These are phyloP conservation scores for Geotrichum fermentans DNA, from an alignment of 1,139 yeast species.

Conservation along the genomic window DNA sequence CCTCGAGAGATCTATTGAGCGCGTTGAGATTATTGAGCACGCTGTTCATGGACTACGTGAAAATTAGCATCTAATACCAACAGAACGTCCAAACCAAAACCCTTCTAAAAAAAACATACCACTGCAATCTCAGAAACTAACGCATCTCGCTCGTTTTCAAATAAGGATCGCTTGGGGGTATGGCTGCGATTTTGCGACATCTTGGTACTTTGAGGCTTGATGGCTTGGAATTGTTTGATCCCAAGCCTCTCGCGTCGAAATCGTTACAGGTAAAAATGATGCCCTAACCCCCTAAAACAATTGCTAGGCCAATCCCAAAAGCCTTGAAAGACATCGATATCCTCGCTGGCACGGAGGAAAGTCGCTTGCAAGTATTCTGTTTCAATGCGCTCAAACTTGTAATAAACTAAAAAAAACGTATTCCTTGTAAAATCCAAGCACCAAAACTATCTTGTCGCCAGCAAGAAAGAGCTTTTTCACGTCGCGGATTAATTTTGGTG, in stretches of 20 bases:
- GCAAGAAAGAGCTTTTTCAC: no score
- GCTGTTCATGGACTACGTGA: conserved; percentile 43
- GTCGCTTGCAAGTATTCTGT: no score
- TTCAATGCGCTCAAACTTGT: no score
- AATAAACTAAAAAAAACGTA: no score
- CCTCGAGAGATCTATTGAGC: conserved; percentile 49
- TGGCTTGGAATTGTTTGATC: neutral
- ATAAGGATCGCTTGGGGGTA: conserved; percentile 30
- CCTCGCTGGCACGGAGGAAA: no score
- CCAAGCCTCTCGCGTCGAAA: neutral
- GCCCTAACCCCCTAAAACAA: neutral
- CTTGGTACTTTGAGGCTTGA: neutral
- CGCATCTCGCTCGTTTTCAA: conserved; percentile 44
- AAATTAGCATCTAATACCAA: no score
- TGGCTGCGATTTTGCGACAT: conserved; percentile 3
- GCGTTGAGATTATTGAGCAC: conserved; percentile 48
- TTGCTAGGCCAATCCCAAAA: no score
- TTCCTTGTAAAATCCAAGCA: no score
- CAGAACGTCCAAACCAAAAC: neutral
- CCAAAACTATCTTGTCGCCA: no score
- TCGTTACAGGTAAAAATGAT: neutral
- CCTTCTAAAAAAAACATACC: conserved; percentile 23
- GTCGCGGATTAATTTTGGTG: no score
- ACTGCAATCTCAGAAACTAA: conserved; percentile 41
- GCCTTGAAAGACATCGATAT: no score